A percentile compares a stretch with the other conserved stretches of the same genome.
Evolutionary conservation across 2,329 filamentous ascomycete genomes (phyloP).

Genomic region (Aspergillus luchuensis): DNA sequence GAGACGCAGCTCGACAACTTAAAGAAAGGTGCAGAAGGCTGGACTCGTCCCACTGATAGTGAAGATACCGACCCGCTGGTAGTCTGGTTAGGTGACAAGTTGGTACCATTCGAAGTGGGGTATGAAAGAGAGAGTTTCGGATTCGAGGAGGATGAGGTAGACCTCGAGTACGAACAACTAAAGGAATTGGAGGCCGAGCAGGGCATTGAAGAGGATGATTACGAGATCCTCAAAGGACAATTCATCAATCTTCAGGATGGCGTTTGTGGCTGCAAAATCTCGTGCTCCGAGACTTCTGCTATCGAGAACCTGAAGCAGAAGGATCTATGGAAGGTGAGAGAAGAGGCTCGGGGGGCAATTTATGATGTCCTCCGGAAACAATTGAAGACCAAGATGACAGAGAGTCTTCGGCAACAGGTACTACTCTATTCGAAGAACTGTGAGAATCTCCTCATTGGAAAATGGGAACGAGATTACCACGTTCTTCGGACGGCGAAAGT

Average conservation of each 20-base stretch:
- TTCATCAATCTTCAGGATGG: constrained; percentile 48
- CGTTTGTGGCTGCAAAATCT: constrained; percentile 32
- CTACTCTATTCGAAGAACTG: constrained; percentile 54
- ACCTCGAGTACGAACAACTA: constrained; percentile 63
- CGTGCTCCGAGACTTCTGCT: constrained; percentile 37
- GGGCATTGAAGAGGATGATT: constrained; percentile 56
- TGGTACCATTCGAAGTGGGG: constrained; percentile 49
- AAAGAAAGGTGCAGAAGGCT: constrained; percentile 49
- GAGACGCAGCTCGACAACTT: constrained; percentile 66
- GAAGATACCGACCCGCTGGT: constrained; percentile 45
- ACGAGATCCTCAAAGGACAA: constrained; percentile 53
- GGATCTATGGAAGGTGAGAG: constrained; percentile 64
- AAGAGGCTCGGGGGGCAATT: constrained; percentile 60
- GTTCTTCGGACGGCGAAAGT: constrained; percentile 63
- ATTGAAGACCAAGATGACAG: constrained; percentile 52
- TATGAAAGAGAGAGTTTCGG: constrained; percentile 53
- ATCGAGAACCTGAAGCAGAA: constrained; percentile 38
- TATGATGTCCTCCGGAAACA: constrained; percentile 66
- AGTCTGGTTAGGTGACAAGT: constrained; percentile 60
- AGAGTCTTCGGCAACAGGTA: constrained; percentile 54
- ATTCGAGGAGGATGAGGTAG: constrained; percentile 61
- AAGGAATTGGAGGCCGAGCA: constrained; percentile 63
- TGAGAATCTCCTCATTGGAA: constrained; percentile 57
- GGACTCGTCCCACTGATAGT: constrained; percentile 40
- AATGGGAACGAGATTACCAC: constrained; percentile 61